Evolutionary conservation across 345 rosid genomes (phyloP).

Genomic region (Cardamine chenopodiifolia): DNA sequence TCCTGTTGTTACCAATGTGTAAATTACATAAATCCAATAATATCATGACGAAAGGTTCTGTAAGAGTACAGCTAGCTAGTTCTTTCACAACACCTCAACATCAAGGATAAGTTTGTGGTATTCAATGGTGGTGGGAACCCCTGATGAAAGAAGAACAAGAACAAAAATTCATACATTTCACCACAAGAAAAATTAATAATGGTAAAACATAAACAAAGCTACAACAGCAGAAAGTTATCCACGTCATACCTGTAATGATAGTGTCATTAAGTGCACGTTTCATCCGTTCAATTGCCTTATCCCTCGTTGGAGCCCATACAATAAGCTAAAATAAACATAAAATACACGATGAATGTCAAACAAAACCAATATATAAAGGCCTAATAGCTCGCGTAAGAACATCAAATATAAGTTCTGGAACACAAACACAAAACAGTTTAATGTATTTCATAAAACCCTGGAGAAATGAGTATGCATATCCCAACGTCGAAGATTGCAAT

Average conservation of each 20-base stretch:
- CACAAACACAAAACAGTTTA: neutral
- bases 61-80: neutral
- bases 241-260: slow-evolving; percentile 66
- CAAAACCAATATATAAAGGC: neutral
- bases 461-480: neutral
- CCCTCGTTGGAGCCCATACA: slow-evolving; percentile 99
- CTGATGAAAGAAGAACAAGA: slow-evolving; percentile 45
- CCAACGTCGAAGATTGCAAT: neutral
- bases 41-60: neutral
- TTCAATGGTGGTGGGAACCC: slow-evolving; percentile 94
- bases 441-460: neutral
- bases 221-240: neutral
- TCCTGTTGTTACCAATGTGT: slow-evolving; percentile 56
- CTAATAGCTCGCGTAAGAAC: neutral
- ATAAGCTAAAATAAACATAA: slow-evolving; percentile 63
- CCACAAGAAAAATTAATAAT: neutral
- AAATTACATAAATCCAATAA: slow-evolving; percentile 8
- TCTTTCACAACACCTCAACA: slow-evolving; percentile 62
- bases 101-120: slow-evolving; percentile 98
- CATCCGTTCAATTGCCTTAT: slow-evolving; percentile 96
- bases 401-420: neutral
- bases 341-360: neutral
- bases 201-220: neutral
- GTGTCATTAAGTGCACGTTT: slow-evolving; percentile 97
- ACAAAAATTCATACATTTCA: slow-evolving; percentile 1